Percentiles rank a stretch among this genome's conserved stretches.
These are phyloP conservation scores for Crithidia mellificae DNA, from an alignment of 208 protist species.

Conservation along the genomic window DNA sequence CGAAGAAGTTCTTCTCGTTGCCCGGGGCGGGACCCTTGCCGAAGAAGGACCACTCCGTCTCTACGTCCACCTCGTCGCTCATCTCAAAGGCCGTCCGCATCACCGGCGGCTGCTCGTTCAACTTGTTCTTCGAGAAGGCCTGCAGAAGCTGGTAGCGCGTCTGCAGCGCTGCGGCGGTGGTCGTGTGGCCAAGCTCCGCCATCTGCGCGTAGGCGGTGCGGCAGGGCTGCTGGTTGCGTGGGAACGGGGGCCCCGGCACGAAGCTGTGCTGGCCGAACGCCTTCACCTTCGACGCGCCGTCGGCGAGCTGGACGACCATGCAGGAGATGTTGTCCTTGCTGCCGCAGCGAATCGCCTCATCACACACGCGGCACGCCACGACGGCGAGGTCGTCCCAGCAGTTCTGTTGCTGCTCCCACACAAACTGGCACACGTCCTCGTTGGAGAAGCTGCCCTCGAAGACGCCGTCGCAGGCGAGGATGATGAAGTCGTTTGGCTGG, in stretches of 20 bases:
- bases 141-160: conserved; percentile 75
- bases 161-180: conserved; percentile 57
- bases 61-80: conserved; percentile 86
- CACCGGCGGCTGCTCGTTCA: conserved; percentile 56
- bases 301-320: conserved; percentile 72
- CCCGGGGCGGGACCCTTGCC: conserved; percentile 79
- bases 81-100: conserved; percentile 87
- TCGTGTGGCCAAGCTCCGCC: conserved; percentile 59
- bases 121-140: conserved; percentile 60
- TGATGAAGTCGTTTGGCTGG: conserved; percentile 76
- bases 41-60: conserved; percentile 82
- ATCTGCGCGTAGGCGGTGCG: conserved; percentile 72
- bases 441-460: conserved; percentile 91
- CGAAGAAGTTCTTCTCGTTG: conserved; percentile 81
- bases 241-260: conserved; percentile 77
- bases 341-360: conserved; percentile 88
- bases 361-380: conserved; percentile 75
- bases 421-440: conserved; percentile 80
- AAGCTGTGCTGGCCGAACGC: conserved; percentile 59
- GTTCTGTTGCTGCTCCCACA: conserved; percentile 58
- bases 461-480: conserved; percentile 90
- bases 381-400: conserved; percentile 76
- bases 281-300: conserved; percentile 61
- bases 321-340: conserved; percentile 93
- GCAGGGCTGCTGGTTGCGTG: conserved; percentile 72